Percentiles rank a stretch among this genome's conserved stretches.
Evolutionary conservation across 805 yeast species (phyloP).

Genomic region (Kodamaea restingae): DNA sequence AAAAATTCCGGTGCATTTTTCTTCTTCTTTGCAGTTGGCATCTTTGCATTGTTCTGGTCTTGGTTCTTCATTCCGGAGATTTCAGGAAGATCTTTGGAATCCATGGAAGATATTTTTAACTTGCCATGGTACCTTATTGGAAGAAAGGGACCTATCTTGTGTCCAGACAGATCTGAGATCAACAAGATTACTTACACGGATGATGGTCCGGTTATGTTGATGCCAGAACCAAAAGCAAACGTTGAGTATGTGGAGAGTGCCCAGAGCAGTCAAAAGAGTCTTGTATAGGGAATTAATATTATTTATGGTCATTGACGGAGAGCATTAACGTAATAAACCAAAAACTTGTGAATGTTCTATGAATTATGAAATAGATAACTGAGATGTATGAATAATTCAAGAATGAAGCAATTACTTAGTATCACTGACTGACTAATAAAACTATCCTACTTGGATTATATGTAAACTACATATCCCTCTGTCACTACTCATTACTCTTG

Average conservation of each 20-base stretch:
- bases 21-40: slow-evolving; percentile 44
- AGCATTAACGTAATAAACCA: too few relatives aligned
- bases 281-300: not conserved
- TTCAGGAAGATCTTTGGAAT: slow-evolving; percentile 47
- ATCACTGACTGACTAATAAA: too few relatives aligned
- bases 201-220: slow-evolving; percentile 7
- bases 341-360: too few relatives aligned
- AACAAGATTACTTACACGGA: slow-evolving; percentile 24
- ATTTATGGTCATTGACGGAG: too few relatives aligned
- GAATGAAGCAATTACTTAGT: not conserved
- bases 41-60: slow-evolving; percentile 41
- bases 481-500: too few relatives aligned
- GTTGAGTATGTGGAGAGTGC: slow-evolving; percentile 3
- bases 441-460: too few relatives aligned
- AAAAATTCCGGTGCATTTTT: slow-evolving; percentile 48
- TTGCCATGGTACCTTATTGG: slow-evolving; percentile 59
- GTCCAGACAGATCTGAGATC: slow-evolving; percentile 48
- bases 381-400: not conserved
- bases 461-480: too few relatives aligned
- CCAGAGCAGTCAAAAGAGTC: slow-evolving; percentile 2
- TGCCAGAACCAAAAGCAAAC: slow-evolving; percentile 7
- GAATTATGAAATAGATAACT: too few relatives aligned
- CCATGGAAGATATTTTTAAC: slow-evolving; percentile 48
- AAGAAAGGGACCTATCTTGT: slow-evolving; percentile 47
- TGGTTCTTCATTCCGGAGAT: slow-evolving; percentile 52